A percentile compares a stretch with the other conserved stretches of the same genome.
Conservation (phyloP, 768 basidiomycete species). For the Russula foetens region DNA sequence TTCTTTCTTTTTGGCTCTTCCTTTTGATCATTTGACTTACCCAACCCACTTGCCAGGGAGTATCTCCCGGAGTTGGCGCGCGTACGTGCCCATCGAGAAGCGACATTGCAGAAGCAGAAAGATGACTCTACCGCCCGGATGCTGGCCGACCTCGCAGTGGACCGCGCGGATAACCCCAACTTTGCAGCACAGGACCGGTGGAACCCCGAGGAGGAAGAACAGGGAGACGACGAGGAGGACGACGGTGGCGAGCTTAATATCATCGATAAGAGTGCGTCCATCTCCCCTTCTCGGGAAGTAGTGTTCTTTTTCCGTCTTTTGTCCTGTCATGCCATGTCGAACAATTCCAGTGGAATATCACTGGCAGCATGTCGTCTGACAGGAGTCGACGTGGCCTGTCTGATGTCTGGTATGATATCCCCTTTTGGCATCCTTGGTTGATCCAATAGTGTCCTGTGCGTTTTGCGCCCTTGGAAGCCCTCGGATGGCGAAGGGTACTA, state of each 20-base stretch:
- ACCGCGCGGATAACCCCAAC: slow-evolving; percentile 55
- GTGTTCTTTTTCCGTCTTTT: not conserved
- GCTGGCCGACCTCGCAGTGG: slow-evolving; percentile 73
- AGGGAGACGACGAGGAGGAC: slow-evolving; percentile 52
- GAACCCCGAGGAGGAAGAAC: slow-evolving; percentile 49
- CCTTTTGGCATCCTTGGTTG: not conserved
- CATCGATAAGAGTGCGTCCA: slow-evolving; percentile 60
- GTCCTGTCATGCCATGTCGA: not conserved
- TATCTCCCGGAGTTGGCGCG: slow-evolving; percentile 86
- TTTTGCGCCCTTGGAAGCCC: not conserved
- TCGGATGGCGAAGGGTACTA: not conserved
- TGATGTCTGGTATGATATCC: not conserved
- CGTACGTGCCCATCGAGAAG: slow-evolving; percentile 54
- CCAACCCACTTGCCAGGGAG: slow-evolving; percentile 44
- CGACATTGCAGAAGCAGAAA: slow-evolving; percentile 56
- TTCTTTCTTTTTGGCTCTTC: not conserved
- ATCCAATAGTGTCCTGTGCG: not conserved
- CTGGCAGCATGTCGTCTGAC: not conserved
- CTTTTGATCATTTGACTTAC: not conserved
- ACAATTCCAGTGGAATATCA: not conserved
- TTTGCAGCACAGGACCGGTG: slow-evolving; percentile 50
- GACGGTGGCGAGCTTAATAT: slow-evolving; percentile 43
- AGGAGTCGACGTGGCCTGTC: slow-evolving; percentile 2
- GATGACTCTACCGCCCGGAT: slow-evolving; percentile 69
- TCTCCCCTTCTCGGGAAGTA: slow-evolving; percentile 15